A percentile compares a stretch with the other conserved stretches of the same genome.
Conservation (phyloP, 139 green algal species). For the Chlamydomonas sphaeroides region DNA sequence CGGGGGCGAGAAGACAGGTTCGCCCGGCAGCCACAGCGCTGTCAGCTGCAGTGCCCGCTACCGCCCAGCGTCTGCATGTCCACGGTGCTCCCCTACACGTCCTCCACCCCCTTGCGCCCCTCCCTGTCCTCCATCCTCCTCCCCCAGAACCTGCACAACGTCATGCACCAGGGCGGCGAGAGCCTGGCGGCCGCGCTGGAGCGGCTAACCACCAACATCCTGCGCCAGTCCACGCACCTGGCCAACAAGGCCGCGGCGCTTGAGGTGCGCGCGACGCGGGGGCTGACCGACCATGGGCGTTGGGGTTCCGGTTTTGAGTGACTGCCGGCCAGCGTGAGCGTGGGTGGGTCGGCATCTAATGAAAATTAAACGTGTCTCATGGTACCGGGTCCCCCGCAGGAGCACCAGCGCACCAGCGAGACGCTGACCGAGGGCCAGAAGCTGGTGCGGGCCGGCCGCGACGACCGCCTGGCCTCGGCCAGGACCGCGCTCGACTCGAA, state of each 20-base stretch:
- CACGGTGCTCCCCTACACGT: background rate
- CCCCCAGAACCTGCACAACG: conserved; percentile 35
- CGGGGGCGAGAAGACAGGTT: too few species aligned
- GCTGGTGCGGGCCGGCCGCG: conserved; percentile 33
- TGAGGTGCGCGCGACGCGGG: too few species aligned
- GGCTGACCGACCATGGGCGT: too few species aligned
- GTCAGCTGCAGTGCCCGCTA: too few species aligned
- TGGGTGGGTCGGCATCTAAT: too few species aligned
- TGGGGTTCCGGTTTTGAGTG: too few species aligned
- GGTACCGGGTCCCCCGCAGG: background rate
- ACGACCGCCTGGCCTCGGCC: conserved; percentile 25
- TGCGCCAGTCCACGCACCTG: background rate
- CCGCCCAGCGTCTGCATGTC: too few species aligned
- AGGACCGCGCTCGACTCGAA: conserved; percentile 20
- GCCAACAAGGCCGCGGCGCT: conserved; percentile 18
- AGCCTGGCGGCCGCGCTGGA: conserved; percentile 46
- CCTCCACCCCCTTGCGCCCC: background rate
- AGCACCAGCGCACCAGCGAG: background rate
- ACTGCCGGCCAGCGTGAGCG: too few species aligned
- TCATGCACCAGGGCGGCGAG: conserved; percentile 36
- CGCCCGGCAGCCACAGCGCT: too few species aligned
- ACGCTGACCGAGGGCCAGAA: conserved; percentile 18
- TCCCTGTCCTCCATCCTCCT: background rate
- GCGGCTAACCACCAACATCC: conserved; percentile 36
- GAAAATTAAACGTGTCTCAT: too few species aligned